phyloP scores from a whole-genome alignment of 2,329 filamentous ascomycete species.

The Massarina eburnea region DNA sequence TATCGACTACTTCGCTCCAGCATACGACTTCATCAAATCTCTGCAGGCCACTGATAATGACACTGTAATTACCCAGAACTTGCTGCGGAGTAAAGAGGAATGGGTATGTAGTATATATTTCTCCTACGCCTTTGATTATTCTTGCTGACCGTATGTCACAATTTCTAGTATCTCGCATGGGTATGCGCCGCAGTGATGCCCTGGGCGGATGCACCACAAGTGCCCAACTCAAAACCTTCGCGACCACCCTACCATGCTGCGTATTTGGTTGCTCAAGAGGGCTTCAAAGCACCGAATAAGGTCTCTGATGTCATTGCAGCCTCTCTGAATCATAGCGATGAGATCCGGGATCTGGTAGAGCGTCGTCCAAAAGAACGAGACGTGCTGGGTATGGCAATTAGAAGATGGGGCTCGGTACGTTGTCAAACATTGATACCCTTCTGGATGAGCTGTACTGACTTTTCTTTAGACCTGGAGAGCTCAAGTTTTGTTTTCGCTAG shows the following conservation, averaged over 20 bases:
- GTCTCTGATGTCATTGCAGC: constrained; percentile 67
- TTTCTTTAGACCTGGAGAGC: constrained; percentile 62
- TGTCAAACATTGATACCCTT: neutral
- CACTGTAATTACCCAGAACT: neutral
- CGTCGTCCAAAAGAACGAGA: constrained; percentile 58
- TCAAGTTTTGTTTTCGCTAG: constrained; percentile 68
- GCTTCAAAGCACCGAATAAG: constrained; percentile 78
- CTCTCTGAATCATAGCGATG: constrained; percentile 61
- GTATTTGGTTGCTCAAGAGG: constrained; percentile 69
- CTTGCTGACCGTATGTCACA: constrained; percentile 60
- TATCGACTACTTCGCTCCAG: constrained; percentile 60
- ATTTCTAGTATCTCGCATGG: constrained; percentile 68
- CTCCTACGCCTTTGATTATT: constrained; percentile 57
- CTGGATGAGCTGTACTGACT: neutral
- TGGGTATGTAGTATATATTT: constrained; percentile 41
- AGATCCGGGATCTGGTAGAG: constrained; percentile 66
- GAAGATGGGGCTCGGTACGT: constrained; percentile 62
- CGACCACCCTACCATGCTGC: constrained; percentile 49
- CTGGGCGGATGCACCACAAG: constrained; percentile 60
- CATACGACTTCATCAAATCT: constrained; percentile 62
- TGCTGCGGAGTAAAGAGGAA: constrained; percentile 4
- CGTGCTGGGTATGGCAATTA: constrained; percentile 71
- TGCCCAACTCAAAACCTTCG: constrained; percentile 52
- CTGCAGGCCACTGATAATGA: neutral
- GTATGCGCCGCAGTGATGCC: constrained; percentile 73